Evolutionary conservation across 129 eudicot genomes (phyloP).

Genomic region (Oenanthe sinensis): DNA sequence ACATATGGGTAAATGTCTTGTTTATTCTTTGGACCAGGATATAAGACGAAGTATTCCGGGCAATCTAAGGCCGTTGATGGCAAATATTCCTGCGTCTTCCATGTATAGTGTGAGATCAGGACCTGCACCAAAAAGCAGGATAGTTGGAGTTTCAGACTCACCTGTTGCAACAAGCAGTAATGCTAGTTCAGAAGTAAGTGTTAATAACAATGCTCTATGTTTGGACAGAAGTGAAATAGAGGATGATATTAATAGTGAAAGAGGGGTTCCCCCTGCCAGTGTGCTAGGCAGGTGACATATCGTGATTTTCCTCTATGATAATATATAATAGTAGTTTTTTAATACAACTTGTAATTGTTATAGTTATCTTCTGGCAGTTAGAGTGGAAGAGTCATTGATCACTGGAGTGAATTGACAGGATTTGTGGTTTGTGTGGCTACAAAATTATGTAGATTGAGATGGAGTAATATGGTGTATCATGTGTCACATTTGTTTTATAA

Average conservation of each 20-base stretch:
- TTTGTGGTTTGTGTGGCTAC: conserved; percentile 1
- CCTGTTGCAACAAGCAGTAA: conserved; percentile 95
- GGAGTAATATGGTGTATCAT: conserved; percentile 1
- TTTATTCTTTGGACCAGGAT: conserved; percentile 41
- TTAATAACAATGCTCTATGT: conserved; percentile 47
- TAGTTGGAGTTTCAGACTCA: conserved; percentile 54
- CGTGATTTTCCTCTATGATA: neutral
- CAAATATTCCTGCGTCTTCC: conserved; percentile 89
- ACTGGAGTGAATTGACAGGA: neutral
- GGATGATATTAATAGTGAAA: conserved; percentile 52
- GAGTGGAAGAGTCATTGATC: neutral
- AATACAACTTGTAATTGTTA: neutral
- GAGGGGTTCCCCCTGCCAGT: conserved; percentile 48
- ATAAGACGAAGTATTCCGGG: conserved; percentile 74
- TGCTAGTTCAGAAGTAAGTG: conserved; percentile 90
- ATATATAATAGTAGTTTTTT: neutral
- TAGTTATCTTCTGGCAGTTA: conserved; percentile 2
- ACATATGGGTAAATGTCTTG: neutral
- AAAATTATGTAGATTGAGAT: conserved; percentile 2
- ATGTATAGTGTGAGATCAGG: conserved; percentile 97
- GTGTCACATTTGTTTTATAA: neutral
- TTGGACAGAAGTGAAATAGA: conserved; percentile 40
- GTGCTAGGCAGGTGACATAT: conserved; percentile 50
- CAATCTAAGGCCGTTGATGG: conserved; percentile 77
- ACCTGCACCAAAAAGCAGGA: conserved; percentile 55